A percentile compares a stretch with the other conserved stretches of the same genome.
phyloP scores from a whole-genome alignment of 2,329 filamentous ascomycete genomes.

The Onygenales sp. region DNA sequence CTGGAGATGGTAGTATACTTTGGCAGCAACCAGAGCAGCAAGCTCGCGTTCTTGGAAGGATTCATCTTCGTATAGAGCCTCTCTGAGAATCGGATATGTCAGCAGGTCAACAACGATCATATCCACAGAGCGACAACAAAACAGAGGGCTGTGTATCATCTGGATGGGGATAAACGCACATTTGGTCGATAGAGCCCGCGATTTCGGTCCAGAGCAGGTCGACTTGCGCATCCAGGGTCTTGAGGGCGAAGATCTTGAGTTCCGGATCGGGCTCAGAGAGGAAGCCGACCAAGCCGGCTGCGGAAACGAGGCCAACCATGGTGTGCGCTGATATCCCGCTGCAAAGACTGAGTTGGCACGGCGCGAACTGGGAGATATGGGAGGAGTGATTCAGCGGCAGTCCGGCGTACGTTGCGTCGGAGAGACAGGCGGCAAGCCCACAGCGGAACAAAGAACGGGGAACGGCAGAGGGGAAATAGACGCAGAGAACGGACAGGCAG shows the following conservation, averaged over 20 bases:
- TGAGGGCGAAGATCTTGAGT: constrained; percentile 87
- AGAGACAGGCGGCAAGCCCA: no score
- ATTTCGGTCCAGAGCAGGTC: constrained; percentile 98
- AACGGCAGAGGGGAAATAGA: no score
- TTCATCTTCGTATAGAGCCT: constrained; percentile 95
- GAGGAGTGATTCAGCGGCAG: no score
- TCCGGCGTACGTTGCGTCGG: no score
- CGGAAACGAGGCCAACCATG: constrained; percentile 92
- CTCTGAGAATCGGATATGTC: constrained; percentile 45
- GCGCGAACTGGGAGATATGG: no score
- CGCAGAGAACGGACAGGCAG: no score
- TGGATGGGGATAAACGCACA: constrained; percentile 49
- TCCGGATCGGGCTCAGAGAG: constrained; percentile 89
- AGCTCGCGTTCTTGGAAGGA: constrained; percentile 87
- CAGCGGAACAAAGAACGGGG: no score
- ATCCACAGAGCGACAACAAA: background rate
- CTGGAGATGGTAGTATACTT: constrained; percentile 98
- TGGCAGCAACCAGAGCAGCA: constrained; percentile 86
- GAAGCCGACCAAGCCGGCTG: constrained; percentile 89
- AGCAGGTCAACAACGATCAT: background rate
- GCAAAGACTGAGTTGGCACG: no score
- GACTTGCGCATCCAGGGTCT: constrained; percentile 92
- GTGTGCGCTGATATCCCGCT: constrained; percentile 15
- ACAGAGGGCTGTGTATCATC: background rate
- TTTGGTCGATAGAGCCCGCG: constrained; percentile 80